Evolutionary conservation across 257 asterid genomes (phyloP).

Genomic region (Gynochthodes officinalis): DNA sequence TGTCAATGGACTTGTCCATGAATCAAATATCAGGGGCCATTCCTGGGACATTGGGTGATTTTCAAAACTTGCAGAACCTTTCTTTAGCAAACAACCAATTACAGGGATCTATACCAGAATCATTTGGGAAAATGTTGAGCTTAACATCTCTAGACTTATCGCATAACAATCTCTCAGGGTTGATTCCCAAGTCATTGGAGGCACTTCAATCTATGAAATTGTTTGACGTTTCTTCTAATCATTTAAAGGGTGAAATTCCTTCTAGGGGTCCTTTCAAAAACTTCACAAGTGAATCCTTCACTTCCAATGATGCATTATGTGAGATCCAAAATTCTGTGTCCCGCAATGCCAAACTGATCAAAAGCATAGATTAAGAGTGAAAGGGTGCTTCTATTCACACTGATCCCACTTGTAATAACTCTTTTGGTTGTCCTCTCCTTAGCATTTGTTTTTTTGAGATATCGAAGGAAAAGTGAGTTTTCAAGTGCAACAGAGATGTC

Average conservation of each 20-base stretch:
- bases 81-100: neutral
- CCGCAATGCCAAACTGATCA: conserved; percentile 28
- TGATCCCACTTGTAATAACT: too few relatives aligned
- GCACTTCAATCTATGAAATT: conserved; percentile 7
- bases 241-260: conserved; percentile 28
- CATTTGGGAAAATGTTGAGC: neutral
- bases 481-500: too few relatives aligned
- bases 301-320: conserved; percentile 23
- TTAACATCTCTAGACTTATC: neutral
- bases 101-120: neutral
- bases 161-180: conserved; percentile 18
- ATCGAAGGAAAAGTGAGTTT: too few relatives aligned
- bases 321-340: conserved; percentile 8
- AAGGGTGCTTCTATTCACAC: too few relatives aligned
- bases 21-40: conserved; percentile 10
- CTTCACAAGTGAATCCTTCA: conserved; percentile 20
- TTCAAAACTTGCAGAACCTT: conserved; percentile 11
- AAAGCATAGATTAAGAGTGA: too few relatives aligned
- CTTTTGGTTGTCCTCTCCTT: too few relatives aligned
- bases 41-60: conserved; percentile 17
- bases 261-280: conserved; percentile 21
- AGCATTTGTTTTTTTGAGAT: too few relatives aligned
- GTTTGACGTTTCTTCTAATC: conserved; percentile 24
- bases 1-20: conserved; percentile 4
- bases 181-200: conserved; percentile 27